Evolutionary conservation across 441 rosid species (phyloP).

Genomic region (Syzygium malaccense): DNA sequence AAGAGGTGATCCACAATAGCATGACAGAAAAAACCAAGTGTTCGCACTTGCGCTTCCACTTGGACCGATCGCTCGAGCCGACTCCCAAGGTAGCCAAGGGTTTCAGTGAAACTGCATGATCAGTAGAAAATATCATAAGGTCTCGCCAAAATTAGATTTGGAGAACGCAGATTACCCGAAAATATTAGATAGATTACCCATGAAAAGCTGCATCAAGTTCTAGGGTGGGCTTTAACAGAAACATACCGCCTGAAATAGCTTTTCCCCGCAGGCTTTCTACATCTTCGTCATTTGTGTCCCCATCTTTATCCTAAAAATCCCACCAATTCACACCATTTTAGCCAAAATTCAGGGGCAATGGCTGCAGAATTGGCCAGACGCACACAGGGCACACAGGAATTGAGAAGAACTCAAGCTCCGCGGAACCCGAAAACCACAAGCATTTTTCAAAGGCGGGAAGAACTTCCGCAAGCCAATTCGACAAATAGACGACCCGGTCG

Average conservation of each 20-base stretch:
- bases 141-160: background rate
- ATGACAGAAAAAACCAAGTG: background rate
- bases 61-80: slow-evolving; percentile 31
- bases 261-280: slow-evolving; percentile 51
- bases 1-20: background rate
- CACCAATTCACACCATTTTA: background rate
- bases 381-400: background rate
- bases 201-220: background rate
- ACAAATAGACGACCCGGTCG: background rate
- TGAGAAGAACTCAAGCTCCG: background rate
- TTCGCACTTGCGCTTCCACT: slow-evolving; percentile 85
- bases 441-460: background rate
- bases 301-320: slow-evolving; percentile 33
- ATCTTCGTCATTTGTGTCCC: slow-evolving; percentile 24
- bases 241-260: slow-evolving; percentile 26
- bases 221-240: background rate
- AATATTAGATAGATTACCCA: background rate
- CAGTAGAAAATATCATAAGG: background rate
- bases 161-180: background rate
- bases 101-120: slow-evolving; percentile 24
- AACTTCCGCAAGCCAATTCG: background rate
- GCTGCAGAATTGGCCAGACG: background rate
- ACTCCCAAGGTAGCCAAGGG: slow-evolving; percentile 26
- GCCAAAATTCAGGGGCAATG: background rate
- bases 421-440: background rate